Conservation (phyloP, 2,329 filamentous ascomycete genomes). For the Chrysosporium keratinophilum region DNA sequence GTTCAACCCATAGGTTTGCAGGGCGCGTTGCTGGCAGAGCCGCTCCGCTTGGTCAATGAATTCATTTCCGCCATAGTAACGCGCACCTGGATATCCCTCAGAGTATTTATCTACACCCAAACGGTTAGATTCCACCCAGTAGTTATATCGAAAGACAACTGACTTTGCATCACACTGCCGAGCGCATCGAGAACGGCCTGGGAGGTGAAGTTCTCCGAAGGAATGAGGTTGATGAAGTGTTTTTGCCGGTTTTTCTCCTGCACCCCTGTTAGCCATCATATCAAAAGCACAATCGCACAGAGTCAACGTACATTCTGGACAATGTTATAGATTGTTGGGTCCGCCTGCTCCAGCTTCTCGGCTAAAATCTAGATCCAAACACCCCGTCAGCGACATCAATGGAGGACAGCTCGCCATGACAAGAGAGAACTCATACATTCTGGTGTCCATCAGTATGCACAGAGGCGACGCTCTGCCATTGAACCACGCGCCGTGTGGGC, state of each 20-base stretch:
- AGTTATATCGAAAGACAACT: constrained; percentile 23
- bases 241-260: constrained; percentile 94
- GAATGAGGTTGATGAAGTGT: constrained; percentile 96
- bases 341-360: constrained; percentile 67
- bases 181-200: constrained; percentile 84
- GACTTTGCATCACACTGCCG: constrained; percentile 91
- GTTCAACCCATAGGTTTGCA: constrained; percentile 76
- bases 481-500: constrained; percentile 19
- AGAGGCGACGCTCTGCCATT: constrained; percentile 32
- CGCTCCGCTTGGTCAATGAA: constrained; percentile 86
- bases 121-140: constrained; percentile 15
- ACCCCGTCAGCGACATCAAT: constrained; percentile 8
- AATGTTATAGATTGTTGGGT: constrained; percentile 78
- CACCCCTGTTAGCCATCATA: constrained; percentile 12
- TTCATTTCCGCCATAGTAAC: constrained; percentile 95
- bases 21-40: constrained; percentile 78
- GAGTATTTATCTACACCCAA: constrained; percentile 77
- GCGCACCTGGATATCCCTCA: constrained; percentile 89
- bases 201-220: constrained; percentile 91
- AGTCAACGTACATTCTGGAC: constrained; percentile 62
- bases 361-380: constrained; percentile 56
- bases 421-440: constrained; percentile 23
- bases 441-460: constrained; percentile 34
- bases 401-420: no score
- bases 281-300: neutral